Base-by-base conservation (phyloP, 257 asterid species). In the Solanum paucissectum region DNA sequence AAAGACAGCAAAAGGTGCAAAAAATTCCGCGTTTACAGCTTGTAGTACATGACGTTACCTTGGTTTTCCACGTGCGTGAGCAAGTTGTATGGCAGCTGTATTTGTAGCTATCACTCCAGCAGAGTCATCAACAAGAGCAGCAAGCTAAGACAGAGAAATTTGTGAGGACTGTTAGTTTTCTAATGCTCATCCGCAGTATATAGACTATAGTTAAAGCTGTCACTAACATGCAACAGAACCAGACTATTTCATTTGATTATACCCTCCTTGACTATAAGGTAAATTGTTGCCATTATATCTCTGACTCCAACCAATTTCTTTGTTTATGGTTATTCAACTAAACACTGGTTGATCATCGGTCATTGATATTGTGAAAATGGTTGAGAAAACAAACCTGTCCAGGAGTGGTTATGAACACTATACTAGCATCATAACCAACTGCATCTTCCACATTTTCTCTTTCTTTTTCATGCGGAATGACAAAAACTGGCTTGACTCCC, bases 391-490 rank as follows among this genome's bases (percentile, higher is more conserved):
- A 40, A 85, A 95, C 98, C 98, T 96, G 98, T 23, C 99, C 98
- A 10, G 98, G 98, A 2, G 98, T 95, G 87, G 98, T 96, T 52
- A 96, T 94, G 93, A 96, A 95, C 89, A 96, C 92, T 55, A 95
- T 94, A 86, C 94, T 90, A 87, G 98, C 94, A 90, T 92, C 96
- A 9, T 92, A 93, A 75, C 98, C 96, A 55, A 92, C 95, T 21
- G 92, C 90, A 7, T 94, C 92, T 90, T 94, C 95, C 6, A 95
- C 94, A 58, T 92, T 90, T 88, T 92, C 98, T 88, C 99, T 93
- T 88, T 93, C 98, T 83, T 89, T 95, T 93, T 96, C 98, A 62
- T 95, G 99, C 76, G 99, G 99, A 90, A 95, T 93, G 84, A 95
- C 98, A 83, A 93, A 96, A 11, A 96, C 89, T 11, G 98, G 95